Evolutionary conservation across 1,284 basidiomycete genomes (phyloP).

Genomic region (Leccinum solheimii): DNA sequence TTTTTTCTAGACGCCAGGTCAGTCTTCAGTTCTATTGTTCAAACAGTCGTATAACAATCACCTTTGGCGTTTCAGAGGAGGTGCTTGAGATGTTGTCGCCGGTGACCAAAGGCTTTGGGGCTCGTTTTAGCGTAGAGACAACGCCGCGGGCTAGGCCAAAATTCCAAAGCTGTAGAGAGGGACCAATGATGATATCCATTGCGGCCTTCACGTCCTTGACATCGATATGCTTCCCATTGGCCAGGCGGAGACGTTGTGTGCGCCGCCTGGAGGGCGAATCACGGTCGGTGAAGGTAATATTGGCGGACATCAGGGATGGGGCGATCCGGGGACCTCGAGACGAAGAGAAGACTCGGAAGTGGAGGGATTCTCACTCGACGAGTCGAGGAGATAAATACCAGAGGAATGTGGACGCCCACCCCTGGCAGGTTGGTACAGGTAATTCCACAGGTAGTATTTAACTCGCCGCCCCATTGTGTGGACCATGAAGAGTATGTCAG

Average conservation of each 20-base stretch:
- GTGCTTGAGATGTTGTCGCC: constrained; percentile 9
- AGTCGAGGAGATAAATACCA: constrained; percentile 6
- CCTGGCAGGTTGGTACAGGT: background rate
- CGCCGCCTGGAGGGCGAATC: constrained; percentile 11
- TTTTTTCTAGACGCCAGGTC: constrained; percentile 19
- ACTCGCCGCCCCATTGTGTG: constrained; percentile 17
- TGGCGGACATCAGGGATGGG: constrained; percentile 19
- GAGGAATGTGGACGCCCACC: background rate
- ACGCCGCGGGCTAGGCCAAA: constrained; percentile 8
- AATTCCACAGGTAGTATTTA: constrained; percentile 26
- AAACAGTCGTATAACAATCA: background rate
- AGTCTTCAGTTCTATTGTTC: constrained; percentile 1
- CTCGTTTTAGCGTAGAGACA: constrained; percentile 5
- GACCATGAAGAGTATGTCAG: constrained; percentile 10
- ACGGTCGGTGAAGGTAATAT: background rate
- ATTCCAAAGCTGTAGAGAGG: constrained; percentile 28
- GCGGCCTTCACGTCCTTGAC: constrained; percentile 18
- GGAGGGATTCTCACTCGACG: constrained; percentile 3
- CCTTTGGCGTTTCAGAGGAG: constrained; percentile 19
- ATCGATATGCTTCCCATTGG: constrained; percentile 15
- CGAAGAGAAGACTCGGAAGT: background rate
- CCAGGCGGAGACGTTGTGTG: constrained; percentile 15
- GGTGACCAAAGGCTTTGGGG: constrained; percentile 7
- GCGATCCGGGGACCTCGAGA: background rate
- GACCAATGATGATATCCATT: constrained; percentile 26